phyloP scores from a whole-genome alignment of 1,139 yeast genomes.

The Saccharomycopsis crataegensis region DNA sequence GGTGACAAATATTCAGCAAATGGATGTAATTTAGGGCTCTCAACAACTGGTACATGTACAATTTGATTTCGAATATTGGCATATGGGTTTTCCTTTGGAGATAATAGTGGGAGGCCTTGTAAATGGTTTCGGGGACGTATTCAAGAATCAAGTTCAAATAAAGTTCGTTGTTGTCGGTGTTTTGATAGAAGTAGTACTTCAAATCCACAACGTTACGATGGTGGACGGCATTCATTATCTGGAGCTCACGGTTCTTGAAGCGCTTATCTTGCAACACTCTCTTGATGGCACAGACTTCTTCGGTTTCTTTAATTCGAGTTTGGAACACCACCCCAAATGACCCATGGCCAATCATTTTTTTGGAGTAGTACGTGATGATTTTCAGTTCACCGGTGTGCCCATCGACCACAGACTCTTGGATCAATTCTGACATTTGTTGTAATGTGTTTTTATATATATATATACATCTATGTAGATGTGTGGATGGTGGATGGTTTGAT shows the following conservation, averaged over 20 bases:
- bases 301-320: slow-evolving; percentile 68
- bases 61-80: slow-evolving; percentile 86
- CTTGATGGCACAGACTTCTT: slow-evolving; percentile 83
- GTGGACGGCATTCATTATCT: slow-evolving; percentile 84
- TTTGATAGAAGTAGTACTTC: slow-evolving; percentile 82
- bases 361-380: slow-evolving; percentile 60
- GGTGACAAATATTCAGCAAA: slow-evolving; percentile 85
- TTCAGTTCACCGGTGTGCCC: slow-evolving; percentile 63
- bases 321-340: slow-evolving; percentile 96
- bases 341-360: slow-evolving; percentile 92
- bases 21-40: slow-evolving; percentile 91
- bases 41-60: slow-evolving; percentile 85
- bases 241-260: slow-evolving; percentile 92
- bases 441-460: not conserved
- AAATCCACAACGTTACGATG: slow-evolving; percentile 87
- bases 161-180: slow-evolving; percentile 69
- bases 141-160: slow-evolving; percentile 86
- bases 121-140: slow-evolving; percentile 89
- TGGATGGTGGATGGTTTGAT: not conserved
- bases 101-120: slow-evolving; percentile 83
- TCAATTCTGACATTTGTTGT: slow-evolving; percentile 36
- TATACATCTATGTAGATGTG: not conserved
- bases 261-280: slow-evolving; percentile 91
- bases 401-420: slow-evolving; percentile 65
- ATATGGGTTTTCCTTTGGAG: slow-evolving; percentile 63